A percentile compares a stretch with the other conserved stretches of the same genome.
phyloP scores from a whole-genome alignment of 257 asterid species.

The Solanum chilense region DNA sequence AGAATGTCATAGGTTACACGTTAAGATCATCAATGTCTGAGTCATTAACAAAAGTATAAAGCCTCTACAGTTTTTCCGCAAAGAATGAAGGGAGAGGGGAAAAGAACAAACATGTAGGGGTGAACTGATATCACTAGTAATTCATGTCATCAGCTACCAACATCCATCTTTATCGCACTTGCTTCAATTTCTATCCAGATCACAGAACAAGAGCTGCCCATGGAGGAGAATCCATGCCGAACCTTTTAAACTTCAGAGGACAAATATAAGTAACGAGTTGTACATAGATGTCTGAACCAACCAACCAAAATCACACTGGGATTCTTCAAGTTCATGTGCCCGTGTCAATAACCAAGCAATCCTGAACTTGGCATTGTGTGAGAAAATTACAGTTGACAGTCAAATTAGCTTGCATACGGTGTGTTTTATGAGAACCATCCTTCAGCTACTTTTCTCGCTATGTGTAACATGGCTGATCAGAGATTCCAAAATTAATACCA shows the following conservation, averaged over 20 bases:
- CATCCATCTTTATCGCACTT: neutral
- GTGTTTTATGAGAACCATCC: neutral
- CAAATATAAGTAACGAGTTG: neutral
- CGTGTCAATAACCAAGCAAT: neutral
- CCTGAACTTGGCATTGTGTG: neutral
- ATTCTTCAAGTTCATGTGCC: neutral
- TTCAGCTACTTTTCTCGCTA: too few relatives aligned
- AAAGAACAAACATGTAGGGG: neutral
- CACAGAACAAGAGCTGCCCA: neutral
- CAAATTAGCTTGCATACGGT: neutral
- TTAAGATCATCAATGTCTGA: neutral
- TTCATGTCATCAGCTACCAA: neutral
- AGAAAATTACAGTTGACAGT: neutral
- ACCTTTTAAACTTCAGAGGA: neutral
- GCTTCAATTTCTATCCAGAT: neutral
- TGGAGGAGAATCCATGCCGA: neutral
- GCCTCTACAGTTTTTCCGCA: neutral
- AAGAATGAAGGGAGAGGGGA: neutral
- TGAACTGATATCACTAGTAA: neutral
- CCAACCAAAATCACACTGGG: neutral
- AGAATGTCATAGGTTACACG: neutral
- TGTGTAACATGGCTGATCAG: neutral
- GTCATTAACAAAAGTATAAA: neutral
- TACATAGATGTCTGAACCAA: neutral
- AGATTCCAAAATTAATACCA: conserved; percentile 20